These are phyloP conservation scores for Sanguinoderma infundibulare DNA, from an alignment of 1,284 basidiomycete genomes.

Conservation along the genomic window DNA sequence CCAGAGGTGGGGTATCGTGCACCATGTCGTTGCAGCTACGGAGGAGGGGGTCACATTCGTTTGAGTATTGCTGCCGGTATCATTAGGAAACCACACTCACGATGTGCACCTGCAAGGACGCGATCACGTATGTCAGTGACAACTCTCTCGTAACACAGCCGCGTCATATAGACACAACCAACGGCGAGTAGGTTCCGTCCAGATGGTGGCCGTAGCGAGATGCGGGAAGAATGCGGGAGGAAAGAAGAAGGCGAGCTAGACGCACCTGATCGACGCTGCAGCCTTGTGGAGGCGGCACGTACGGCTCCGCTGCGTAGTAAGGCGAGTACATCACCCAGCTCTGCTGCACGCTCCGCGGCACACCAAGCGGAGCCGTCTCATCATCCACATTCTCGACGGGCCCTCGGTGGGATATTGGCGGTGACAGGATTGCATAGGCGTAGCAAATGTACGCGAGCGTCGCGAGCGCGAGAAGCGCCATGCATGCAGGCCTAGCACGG, in stretches of 20 bases:
- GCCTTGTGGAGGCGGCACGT: slow-evolving; percentile 47
- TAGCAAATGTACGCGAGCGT: slow-evolving; percentile 18
- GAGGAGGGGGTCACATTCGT: background rate
- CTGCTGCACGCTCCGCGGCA: slow-evolving; percentile 26
- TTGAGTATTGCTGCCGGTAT: background rate
- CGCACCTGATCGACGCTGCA: slow-evolving; percentile 64
- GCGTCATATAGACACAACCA: no score
- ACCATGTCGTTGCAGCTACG: slow-evolving; percentile 84
- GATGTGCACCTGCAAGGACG: slow-evolving; percentile 1
- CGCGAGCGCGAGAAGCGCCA: slow-evolving; percentile 7
- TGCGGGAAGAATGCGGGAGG: background rate
- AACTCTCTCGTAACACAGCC: no score
- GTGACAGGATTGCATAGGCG: slow-evolving; percentile 10
- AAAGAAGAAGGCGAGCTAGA: background rate
- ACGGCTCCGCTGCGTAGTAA: slow-evolving; percentile 54
- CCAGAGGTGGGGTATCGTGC: slow-evolving; percentile 76
- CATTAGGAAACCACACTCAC: background rate
- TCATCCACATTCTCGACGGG: background rate
- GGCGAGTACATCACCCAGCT: slow-evolving; percentile 67
- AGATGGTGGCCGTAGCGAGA: background rate
- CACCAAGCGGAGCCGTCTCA: slow-evolving; percentile 1
- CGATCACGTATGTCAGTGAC: background rate
- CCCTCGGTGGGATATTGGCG: background rate
- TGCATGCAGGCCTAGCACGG: background rate
- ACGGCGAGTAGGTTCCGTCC: no score